Evolutionary conservation across 768 basidiomycete genomes (phyloP).

Genomic region (Tephrocybe sp.): DNA sequence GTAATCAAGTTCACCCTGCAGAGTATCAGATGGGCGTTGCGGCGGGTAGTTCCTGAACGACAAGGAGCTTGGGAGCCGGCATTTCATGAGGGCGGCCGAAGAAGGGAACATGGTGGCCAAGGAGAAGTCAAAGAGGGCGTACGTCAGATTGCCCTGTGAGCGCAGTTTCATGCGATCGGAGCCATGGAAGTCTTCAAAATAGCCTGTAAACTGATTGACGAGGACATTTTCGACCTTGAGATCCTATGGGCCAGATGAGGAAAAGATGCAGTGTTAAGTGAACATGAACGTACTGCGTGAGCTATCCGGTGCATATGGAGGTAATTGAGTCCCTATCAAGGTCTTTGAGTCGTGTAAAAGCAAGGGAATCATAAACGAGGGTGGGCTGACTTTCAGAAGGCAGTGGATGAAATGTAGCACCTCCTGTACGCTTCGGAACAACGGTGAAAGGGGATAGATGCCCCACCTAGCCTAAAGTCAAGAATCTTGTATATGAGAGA

Average conservation of each 20-base stretch:
- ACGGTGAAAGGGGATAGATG: background rate
- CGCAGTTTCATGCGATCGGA: conserved; percentile 4
- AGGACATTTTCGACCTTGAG: conserved; percentile 17
- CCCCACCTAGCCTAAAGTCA: conserved; percentile 19
- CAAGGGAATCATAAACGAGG: background rate
- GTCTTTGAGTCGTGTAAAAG: background rate
- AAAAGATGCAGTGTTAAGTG: background rate
- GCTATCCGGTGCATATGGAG: conserved; percentile 21
- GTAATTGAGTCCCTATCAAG: conserved; percentile 17
- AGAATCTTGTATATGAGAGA: background rate
- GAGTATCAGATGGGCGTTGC: conserved; percentile 12
- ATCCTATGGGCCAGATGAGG: conserved; percentile 5
- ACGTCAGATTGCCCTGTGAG: conserved; percentile 12
- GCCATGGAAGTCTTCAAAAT: background rate
- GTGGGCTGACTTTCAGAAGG: conserved; percentile 16
- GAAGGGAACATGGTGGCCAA: conserved; percentile 18
- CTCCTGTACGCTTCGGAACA: conserved; percentile 4
- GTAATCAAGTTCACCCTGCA: conserved; percentile 24
- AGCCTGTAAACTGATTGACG: conserved; percentile 14
- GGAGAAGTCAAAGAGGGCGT: conserved; percentile 25
- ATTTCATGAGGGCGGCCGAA: conserved; percentile 5
- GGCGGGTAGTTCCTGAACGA: conserved; percentile 2
- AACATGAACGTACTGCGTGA: conserved; percentile 19
- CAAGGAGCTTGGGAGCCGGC: conserved; percentile 9
- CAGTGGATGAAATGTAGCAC: conserved; percentile 17